Evolutionary conservation across 495 filamentous ascomycete genomes (phyloP).

Genomic region (Aspergillus wentii): DNA sequence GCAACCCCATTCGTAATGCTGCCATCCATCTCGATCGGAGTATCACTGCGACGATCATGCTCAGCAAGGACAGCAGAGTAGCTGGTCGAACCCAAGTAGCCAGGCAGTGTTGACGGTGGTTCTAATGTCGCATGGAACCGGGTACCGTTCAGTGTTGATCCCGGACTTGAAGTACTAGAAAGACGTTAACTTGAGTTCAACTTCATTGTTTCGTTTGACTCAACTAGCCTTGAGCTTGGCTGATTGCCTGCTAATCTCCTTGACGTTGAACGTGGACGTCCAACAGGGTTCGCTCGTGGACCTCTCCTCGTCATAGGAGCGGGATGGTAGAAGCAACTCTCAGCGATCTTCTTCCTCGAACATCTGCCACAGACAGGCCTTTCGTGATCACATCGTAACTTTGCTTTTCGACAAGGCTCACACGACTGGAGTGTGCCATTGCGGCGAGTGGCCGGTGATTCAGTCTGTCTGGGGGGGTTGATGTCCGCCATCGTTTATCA

Average conservation of each 20-base stretch:
- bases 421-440: conserved; percentile 48
- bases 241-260: conserved; percentile 15
- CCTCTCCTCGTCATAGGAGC: conserved; percentile 37
- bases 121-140: conserved; percentile 21
- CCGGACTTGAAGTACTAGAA: conserved; percentile 23
- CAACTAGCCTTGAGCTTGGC: conserved; percentile 26
- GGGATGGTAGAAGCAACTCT: conserved; percentile 39
- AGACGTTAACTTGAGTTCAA: conserved; percentile 1
- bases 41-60: conserved; percentile 31
- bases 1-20: conserved; percentile 23
- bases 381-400: conserved; percentile 45
- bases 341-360: conserved; percentile 24
- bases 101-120: conserved; percentile 24
- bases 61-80: conserved; percentile 44
- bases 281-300: conserved; percentile 8
- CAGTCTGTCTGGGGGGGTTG: conserved; percentile 10
- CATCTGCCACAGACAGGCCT: conserved; percentile 34
- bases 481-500: conserved; percentile 1
- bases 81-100: conserved; percentile 47
- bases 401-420: conserved; percentile 49
- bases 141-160: conserved; percentile 14
- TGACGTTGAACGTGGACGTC: too few species aligned
- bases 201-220: too few species aligned
- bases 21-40: conserved; percentile 32
- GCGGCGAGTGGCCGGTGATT: conserved; percentile 30